A percentile compares a stretch with the other conserved stretches of the same genome.
Evolutionary conservation across 805 yeast genomes (phyloP).

Genomic region (Kodamaea leandrae): DNA sequence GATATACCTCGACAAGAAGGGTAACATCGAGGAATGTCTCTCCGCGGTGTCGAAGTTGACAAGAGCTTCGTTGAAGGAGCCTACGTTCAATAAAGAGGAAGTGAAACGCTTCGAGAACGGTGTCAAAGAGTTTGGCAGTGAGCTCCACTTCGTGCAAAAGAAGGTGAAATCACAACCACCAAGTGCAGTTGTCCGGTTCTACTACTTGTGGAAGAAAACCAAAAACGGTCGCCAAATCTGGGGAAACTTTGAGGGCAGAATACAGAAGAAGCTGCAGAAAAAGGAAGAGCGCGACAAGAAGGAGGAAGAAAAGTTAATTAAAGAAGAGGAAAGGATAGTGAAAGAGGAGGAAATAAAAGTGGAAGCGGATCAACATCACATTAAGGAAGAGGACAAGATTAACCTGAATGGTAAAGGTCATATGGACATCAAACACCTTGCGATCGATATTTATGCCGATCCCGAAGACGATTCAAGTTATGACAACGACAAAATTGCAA

Average conservation of each 20-base stretch:
- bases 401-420: too few species aligned
- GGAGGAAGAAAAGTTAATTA: constrained; percentile 13
- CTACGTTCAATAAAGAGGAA: constrained; percentile 68
- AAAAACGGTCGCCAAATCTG: constrained; percentile 70
- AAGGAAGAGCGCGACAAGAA: constrained; percentile 18
- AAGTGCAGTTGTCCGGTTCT: constrained; percentile 80
- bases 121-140: constrained; percentile 70
- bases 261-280: constrained; percentile 53
- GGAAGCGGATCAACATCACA: not conserved
- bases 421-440: too few species aligned
- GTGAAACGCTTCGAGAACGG: constrained; percentile 69
- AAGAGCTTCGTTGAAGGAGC: constrained; percentile 65
- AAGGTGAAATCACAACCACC: constrained; percentile 71
- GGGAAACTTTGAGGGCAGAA: constrained; percentile 76
- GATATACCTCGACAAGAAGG: constrained; percentile 49
- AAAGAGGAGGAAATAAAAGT: constrained; percentile 1
- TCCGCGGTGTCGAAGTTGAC: constrained; percentile 46
- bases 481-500: constrained; percentile 50
- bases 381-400: too few species aligned
- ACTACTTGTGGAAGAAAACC: constrained; percentile 91
- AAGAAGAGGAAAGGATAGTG: constrained; percentile 8
- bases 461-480: constrained; percentile 70
- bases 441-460: constrained; percentile 53
- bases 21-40: constrained; percentile 52
- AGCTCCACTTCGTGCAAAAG: constrained; percentile 68